Evolutionary conservation across 805 yeast species (phyloP).

Genomic region (Zygosaccharomyces gambellarensis): DNA sequence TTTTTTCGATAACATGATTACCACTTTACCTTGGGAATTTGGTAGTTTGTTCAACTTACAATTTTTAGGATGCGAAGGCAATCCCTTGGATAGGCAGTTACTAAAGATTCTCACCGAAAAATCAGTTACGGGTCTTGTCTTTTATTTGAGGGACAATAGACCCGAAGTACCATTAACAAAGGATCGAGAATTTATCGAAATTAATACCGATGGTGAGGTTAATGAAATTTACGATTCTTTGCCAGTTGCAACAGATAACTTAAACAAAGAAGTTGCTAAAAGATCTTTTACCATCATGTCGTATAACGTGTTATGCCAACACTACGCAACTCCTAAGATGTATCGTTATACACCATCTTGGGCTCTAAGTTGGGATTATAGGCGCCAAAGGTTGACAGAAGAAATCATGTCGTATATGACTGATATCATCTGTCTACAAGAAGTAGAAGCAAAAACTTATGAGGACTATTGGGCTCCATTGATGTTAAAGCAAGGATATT

Average conservation of each 20-base stretch:
- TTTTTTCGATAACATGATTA: conserved; percentile 79
- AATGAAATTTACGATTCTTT: conserved; percentile 27
- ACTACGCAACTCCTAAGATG: conserved; percentile 87
- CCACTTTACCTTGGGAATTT: conserved; percentile 73
- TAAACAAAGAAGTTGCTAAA: conserved; percentile 25
- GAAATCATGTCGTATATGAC: conserved; percentile 63
- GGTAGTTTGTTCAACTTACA: conserved; percentile 81
- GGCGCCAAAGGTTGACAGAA: conserved; percentile 68
- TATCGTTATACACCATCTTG: conserved; percentile 94
- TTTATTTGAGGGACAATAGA: conserved; percentile 75
- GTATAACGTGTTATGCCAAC: conserved; percentile 91
- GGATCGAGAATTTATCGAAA: conserved; percentile 77
- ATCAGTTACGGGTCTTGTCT: conserved; percentile 80
- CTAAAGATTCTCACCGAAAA: conserved; percentile 67
- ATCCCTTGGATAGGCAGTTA: conserved; percentile 64
- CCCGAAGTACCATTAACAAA: conserved; percentile 62
- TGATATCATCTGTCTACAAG: conserved; percentile 89
- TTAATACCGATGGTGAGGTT: conserved; percentile 73
- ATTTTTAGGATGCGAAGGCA: conserved; percentile 90
- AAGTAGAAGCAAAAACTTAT: conserved; percentile 81
- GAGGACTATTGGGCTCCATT: conserved; percentile 83
- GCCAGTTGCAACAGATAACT: conserved; percentile 29
- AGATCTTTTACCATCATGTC: conserved; percentile 69
- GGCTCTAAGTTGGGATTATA: conserved; percentile 93
- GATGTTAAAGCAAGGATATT: conserved; percentile 69